A percentile compares a stretch with the other conserved stretches of the same genome.
phyloP scores from a whole-genome alignment of 2,329 filamentous ascomycete genomes.

The Didymella pinodella region DNA sequence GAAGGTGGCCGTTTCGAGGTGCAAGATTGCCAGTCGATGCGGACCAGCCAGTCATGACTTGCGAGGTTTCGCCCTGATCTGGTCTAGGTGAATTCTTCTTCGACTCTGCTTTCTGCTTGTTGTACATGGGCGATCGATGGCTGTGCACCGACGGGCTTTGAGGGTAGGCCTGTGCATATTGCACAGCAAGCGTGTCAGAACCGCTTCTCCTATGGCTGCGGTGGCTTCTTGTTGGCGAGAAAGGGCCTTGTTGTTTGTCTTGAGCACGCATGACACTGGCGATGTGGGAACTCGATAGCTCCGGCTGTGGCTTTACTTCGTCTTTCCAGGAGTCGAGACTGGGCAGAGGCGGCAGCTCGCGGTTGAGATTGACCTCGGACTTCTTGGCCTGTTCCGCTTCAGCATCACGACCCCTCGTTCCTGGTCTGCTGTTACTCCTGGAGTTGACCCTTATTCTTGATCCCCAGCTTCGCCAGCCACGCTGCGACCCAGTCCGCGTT shows the following conservation, averaged over 20 bases:
- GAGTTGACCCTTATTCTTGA: constrained; percentile 47
- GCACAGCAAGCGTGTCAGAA: constrained; percentile 40
- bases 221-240: constrained; percentile 37
- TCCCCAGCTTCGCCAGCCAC: constrained; percentile 52
- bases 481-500: constrained; percentile 33
- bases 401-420: constrained; percentile 37
- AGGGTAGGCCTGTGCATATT: constrained; percentile 32
- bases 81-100: constrained; percentile 23
- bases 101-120: constrained; percentile 25
- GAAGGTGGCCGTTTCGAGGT: constrained; percentile 26
- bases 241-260: constrained; percentile 38
- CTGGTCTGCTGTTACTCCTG: constrained; percentile 43
- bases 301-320: constrained; percentile 25
- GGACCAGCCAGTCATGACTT: constrained; percentile 40
- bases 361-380: constrained; percentile 54
- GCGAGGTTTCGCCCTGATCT: constrained; percentile 19
- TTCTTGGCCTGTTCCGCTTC: constrained; percentile 39
- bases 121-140: constrained; percentile 28
- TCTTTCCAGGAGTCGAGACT: constrained; percentile 54
- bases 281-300: constrained; percentile 41
- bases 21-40: constrained; percentile 31
- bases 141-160: constrained; percentile 13
- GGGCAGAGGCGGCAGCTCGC: constrained; percentile 58
- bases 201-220: constrained; percentile 45
- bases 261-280: constrained; percentile 49